Percentiles rank a stretch among this genome's conserved stretches.
phyloP scores from a whole-genome alignment of 2,329 filamentous ascomycete genomes.

The Cordyceps militaris region DNA sequence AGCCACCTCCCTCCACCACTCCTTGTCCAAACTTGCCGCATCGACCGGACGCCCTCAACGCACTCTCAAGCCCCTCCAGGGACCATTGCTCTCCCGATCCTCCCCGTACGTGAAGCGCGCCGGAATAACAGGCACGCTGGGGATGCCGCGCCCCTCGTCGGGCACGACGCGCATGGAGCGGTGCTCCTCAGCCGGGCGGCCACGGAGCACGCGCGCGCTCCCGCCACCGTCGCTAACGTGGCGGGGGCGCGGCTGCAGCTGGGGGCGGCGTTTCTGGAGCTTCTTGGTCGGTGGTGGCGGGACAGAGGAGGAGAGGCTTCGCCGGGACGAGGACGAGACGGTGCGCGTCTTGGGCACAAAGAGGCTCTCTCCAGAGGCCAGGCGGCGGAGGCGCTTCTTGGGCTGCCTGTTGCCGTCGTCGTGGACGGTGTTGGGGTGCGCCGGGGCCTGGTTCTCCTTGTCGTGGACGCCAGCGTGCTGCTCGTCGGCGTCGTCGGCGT shows the following conservation, averaged over 20 bases:
- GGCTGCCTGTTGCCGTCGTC: slow-evolving; percentile 21
- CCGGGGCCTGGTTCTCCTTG: slow-evolving; percentile 17
- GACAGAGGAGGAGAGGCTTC: slow-evolving; percentile 22
- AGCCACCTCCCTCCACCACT: neutral
- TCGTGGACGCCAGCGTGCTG: slow-evolving; percentile 2
- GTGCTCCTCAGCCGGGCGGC: slow-evolving; percentile 17
- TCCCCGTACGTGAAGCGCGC: slow-evolving; percentile 32
- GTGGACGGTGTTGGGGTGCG: slow-evolving; percentile 28
- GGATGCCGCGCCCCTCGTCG: slow-evolving; percentile 40
- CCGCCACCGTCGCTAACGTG: slow-evolving; percentile 17
- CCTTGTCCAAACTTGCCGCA: no score
- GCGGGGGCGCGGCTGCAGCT: slow-evolving; percentile 10
- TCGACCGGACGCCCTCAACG: neutral
- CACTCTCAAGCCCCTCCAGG: slow-evolving; percentile 23
- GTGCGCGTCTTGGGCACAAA: slow-evolving; percentile 27
- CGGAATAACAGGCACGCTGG: slow-evolving; percentile 37
- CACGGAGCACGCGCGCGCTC: slow-evolving; percentile 21
- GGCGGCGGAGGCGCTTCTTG: slow-evolving; percentile 48
- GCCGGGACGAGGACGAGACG: slow-evolving; percentile 20
- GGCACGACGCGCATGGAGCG: slow-evolving; percentile 35
- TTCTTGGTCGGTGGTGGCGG: slow-evolving; percentile 15
- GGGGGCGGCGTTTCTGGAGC: slow-evolving; percentile 21
- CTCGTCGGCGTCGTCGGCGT: slow-evolving; percentile 15
- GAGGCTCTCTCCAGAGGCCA: slow-evolving; percentile 37
- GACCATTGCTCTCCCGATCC: slow-evolving; percentile 28